Evolutionary conservation across 805 yeast genomes (phyloP).

Genomic region (Lachancea thermotolerans): DNA sequence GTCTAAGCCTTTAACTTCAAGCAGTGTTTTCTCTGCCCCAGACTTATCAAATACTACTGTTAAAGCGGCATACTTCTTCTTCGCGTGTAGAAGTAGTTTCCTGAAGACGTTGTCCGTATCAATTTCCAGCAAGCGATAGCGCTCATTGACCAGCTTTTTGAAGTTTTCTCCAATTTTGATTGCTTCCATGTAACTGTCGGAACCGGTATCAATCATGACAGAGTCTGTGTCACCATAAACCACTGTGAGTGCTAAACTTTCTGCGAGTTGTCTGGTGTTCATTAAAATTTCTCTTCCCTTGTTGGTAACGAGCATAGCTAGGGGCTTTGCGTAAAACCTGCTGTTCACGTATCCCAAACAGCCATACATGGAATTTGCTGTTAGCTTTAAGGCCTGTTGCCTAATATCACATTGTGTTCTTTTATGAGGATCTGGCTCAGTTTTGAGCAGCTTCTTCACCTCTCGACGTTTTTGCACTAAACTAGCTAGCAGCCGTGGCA

Average conservation of each 20-base stretch:
- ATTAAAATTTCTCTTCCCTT: slow-evolving; percentile 93
- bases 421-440: slow-evolving; percentile 57
- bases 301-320: slow-evolving; percentile 91
- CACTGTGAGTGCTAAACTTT: slow-evolving; percentile 71
- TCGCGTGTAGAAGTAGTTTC: slow-evolving; percentile 78
- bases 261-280: slow-evolving; percentile 91
- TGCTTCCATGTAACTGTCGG: slow-evolving; percentile 62
- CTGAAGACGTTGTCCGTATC: slow-evolving; percentile 93
- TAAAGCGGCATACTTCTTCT: slow-evolving; percentile 95
- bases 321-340: slow-evolving; percentile 90
- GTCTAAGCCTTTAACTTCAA: slow-evolving; percentile 95
- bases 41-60: slow-evolving; percentile 45
- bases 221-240: slow-evolving; percentile 99
- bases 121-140: slow-evolving; percentile 81
- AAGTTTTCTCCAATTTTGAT: slow-evolving; percentile 77
- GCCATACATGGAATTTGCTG: slow-evolving; percentile 99
- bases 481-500: slow-evolving; percentile 76
- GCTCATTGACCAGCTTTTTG: slow-evolving; percentile 78
- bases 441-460: slow-evolving; percentile 79
- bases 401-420: slow-evolving; percentile 86
- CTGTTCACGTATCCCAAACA: slow-evolving; percentile 90
- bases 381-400: slow-evolving; percentile 90
- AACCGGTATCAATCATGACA: slow-evolving; percentile 94
- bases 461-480: slow-evolving; percentile 89
- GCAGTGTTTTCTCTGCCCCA: slow-evolving; percentile 49